These are phyloP conservation scores for Alternaria tenuissima DNA, from an alignment of 2,329 filamentous ascomycete species.

Conservation along the genomic window DNA sequence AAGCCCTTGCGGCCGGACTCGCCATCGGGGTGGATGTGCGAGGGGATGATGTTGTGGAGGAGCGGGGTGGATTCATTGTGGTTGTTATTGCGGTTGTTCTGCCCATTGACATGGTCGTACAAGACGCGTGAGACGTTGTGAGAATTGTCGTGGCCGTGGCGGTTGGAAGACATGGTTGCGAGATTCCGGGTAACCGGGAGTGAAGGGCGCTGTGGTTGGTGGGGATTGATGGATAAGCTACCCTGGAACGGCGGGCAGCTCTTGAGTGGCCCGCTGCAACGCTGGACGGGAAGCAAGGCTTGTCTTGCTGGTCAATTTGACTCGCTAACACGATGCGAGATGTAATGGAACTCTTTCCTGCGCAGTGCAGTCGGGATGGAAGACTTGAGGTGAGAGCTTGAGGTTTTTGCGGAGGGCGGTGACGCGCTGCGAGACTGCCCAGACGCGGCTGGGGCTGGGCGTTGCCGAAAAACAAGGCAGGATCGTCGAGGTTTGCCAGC, in stretches of 20 bases:
- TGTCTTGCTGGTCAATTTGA: too few relatives aligned
- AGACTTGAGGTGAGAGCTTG: slow-evolving; percentile 5
- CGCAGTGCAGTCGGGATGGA: slow-evolving; percentile 3
- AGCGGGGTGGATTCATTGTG: slow-evolving; percentile 41
- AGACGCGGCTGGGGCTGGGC: slow-evolving; percentile 14
- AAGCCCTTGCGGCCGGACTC: slow-evolving; percentile 74
- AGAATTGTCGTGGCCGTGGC: slow-evolving; percentile 18
- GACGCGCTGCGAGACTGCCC: slow-evolving; percentile 10
- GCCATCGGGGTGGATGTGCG: slow-evolving; percentile 60
- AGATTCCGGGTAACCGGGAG: slow-evolving; percentile 1
- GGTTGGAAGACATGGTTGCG: slow-evolving; percentile 15
- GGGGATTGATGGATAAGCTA: background rate
- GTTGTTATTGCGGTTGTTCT: slow-evolving; percentile 19
- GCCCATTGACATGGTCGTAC: slow-evolving; percentile 22
- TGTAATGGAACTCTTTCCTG: background rate
- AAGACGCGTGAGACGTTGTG: slow-evolving; percentile 16
- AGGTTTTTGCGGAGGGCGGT: slow-evolving; percentile 5
- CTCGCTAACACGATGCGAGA: background rate
- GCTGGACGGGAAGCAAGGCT: background rate
- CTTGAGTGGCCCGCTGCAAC: background rate
- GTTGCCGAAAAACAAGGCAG: slow-evolving; percentile 4
- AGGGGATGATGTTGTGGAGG: slow-evolving; percentile 40
- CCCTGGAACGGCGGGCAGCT: background rate
- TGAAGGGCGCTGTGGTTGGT: slow-evolving; percentile 3
- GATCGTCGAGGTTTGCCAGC: background rate